Evolutionary conservation across 2,329 filamentous ascomycete species (phyloP), one percentile per base, ranked within the genome.

Genomic region (Chalaropsis thielavioides): DNA sequence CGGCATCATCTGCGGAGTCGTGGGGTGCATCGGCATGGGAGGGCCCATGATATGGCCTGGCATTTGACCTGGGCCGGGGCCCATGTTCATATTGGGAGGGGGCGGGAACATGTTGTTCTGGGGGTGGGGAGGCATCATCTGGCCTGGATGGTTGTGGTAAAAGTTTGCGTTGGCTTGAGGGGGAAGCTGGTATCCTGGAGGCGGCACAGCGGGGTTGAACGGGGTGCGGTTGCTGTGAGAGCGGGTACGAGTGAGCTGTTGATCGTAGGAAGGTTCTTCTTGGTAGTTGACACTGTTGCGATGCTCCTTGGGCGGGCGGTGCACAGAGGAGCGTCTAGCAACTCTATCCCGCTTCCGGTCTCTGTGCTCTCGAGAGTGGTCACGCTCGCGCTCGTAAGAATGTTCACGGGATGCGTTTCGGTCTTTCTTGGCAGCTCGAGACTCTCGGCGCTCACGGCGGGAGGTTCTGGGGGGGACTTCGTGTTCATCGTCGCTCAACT

Each of bases 221-320:
- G 63, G 61, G 24, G 61, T 64, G n/a, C 63, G 62, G 41, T 65
- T 64, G 46, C 64, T 66, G 40, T 62, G 67, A 22, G 66, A 68
- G 58, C 64, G 64, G 41, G 58, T 56, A 8, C 64, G 58, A 22
- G 64, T 65, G 56, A 65, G 58, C 40, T 65, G 61, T 22, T 66
- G 65, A 10, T 62, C 58, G 38, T 66, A 43, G 6, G 64, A 43
- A 35, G 31, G 22, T n/a, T 66, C 64, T 17, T 66, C 61, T n/a
- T 59, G 60, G 56, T 63, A 61, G 54, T 35, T 62, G 59, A 59
- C 40, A 27, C 64, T 66, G 38, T 66, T 66, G 8, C 61, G 61
- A 17, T 66, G 61, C 19, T 66, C 64, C 35, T 60, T 63, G 31
- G 61, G 24, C 11, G 64, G 22, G 22, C 61, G 61, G 31, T 66